These are phyloP conservation scores for Metschnikowia proteae DNA, from an alignment of 805 yeast species.

Conservation along the genomic window DNA sequence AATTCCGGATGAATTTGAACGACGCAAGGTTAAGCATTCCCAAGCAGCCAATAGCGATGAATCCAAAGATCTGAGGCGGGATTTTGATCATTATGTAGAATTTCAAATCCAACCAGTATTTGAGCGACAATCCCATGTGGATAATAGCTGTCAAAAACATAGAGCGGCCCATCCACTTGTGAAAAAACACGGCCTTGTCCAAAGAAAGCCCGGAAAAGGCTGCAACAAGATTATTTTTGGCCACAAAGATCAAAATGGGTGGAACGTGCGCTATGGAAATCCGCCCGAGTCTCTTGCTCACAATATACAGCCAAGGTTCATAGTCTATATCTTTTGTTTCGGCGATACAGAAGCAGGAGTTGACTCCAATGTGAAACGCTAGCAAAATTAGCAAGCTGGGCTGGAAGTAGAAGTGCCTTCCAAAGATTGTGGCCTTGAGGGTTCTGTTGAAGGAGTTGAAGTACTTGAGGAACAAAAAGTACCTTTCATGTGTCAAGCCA, in stretches of 20 bases:
- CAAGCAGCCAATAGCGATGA: constrained; percentile 40
- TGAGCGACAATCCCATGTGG: constrained; percentile 32
- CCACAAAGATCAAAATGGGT: constrained; percentile 30
- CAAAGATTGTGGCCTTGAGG: constrained; percentile 18
- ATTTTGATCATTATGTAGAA: constrained; percentile 39
- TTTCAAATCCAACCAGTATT: constrained; percentile 41
- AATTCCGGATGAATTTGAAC: constrained; percentile 31
- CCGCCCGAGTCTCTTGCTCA: constrained; percentile 41
- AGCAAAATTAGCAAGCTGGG: constrained; percentile 38
- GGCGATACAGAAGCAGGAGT: constrained; percentile 25
- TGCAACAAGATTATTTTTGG: constrained; percentile 39
- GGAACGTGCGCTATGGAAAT: constrained; percentile 41
- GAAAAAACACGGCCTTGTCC: constrained; percentile 38
- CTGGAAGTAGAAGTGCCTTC: constrained; percentile 29
- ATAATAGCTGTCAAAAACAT: constrained; percentile 33
- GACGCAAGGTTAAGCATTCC: constrained; percentile 36
- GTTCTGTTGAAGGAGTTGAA: constrained; percentile 30
- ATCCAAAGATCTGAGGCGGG: constrained; percentile 51
- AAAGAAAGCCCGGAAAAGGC: constrained; percentile 40
- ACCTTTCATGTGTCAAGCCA: constrained; percentile 16
- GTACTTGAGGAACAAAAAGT: constrained; percentile 25
- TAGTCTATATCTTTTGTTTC: constrained; percentile 39
- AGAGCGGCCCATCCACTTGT: constrained; percentile 43
- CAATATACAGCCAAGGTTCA: constrained; percentile 35
- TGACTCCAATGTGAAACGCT: constrained; percentile 26